phyloP scores from a whole-genome alignment of 768 basidiomycete genomes.

The Trametopsis cervina region DNA sequence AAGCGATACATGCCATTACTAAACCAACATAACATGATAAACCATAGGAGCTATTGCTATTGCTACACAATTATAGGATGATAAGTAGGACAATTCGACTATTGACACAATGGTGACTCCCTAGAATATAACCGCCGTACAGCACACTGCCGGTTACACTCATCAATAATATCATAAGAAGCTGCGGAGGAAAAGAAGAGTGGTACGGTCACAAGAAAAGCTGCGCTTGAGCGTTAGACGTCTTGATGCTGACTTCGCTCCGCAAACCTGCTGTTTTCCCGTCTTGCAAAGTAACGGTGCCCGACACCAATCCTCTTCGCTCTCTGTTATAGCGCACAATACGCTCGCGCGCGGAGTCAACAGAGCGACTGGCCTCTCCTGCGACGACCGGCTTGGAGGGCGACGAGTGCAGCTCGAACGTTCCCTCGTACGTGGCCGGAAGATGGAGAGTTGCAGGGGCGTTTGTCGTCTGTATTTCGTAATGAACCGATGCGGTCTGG shows the following conservation, averaged over 20 bases:
- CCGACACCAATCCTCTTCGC: background rate
- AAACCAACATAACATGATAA: too few species aligned
- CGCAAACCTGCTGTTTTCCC: background rate
- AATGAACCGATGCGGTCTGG: slow-evolving; percentile 23
- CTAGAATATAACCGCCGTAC: too few species aligned
- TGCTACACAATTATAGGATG: too few species aligned
- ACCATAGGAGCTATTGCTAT: too few species aligned
- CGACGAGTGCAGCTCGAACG: slow-evolving; percentile 22
- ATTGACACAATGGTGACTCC: too few species aligned
- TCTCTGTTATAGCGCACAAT: background rate
- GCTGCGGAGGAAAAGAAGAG: too few species aligned
- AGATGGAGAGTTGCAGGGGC: slow-evolving; percentile 27
- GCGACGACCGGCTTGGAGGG: background rate
- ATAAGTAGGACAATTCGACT: too few species aligned
- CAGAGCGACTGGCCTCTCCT: background rate
- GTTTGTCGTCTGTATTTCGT: slow-evolving; percentile 29
- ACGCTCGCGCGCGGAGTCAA: background rate
- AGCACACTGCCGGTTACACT: too few species aligned
- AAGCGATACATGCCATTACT: too few species aligned
- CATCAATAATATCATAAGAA: too few species aligned
- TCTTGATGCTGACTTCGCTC: background rate
- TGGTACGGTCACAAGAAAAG: background rate
- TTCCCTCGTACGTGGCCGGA: slow-evolving; percentile 32
- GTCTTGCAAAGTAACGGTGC: background rate
- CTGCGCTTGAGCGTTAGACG: background rate